Base-by-base conservation (phyloP, 2,329 filamentous ascomycete species). In the Aureobasidium sp. region DNA sequence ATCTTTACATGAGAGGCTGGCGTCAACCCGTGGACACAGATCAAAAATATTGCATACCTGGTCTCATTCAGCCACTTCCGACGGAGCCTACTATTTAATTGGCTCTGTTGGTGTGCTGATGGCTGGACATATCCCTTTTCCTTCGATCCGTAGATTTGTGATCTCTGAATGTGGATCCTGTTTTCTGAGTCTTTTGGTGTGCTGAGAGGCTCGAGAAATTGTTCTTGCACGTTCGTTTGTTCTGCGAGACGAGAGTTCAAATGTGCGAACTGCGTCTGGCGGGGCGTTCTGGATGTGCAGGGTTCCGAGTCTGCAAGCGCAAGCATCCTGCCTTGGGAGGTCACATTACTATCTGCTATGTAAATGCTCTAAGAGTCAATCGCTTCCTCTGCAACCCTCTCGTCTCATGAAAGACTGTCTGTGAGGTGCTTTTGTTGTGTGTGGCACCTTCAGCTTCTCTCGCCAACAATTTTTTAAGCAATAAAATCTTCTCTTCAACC, bases 71-170 rank as follows among this genome's bases (percentile, higher is more conserved):
- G 69, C 67, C 71, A 68, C 62, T 63, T 69, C 71, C 71, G 70
- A 71, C 70, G 70, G 51, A 68, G 66, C 66, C 67, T 62, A 56
- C 47, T 42, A 29, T 41, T 63, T 67, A 64, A 64, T 66, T 70
- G 70, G 70, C 67, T 70, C 66, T 71, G 71, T 68, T 67, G 71
- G 71, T 69, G 71, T 67, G 71, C 68, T 71, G 68, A 66, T 63
- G 66, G 66, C 63, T 68, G 71, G 70, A 73, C 71, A 71, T 66
- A n/a, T 56, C 39, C 36, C 39, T 20, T 36, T 41, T 20, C 39
- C 17, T 39, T n/a, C 3, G 27, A 15, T 7, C 29, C 5, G 45
- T 48, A n/a, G 17, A 29, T 3, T 5, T 44, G 41, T 44, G 41
- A 22, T 17, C 31, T 48, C 14, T 29, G 25, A 29, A 6, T 36